Evolutionary conservation across 1,284 basidiomycete genomes (phyloP).

Genomic region (Malassezia cuniculi): DNA sequence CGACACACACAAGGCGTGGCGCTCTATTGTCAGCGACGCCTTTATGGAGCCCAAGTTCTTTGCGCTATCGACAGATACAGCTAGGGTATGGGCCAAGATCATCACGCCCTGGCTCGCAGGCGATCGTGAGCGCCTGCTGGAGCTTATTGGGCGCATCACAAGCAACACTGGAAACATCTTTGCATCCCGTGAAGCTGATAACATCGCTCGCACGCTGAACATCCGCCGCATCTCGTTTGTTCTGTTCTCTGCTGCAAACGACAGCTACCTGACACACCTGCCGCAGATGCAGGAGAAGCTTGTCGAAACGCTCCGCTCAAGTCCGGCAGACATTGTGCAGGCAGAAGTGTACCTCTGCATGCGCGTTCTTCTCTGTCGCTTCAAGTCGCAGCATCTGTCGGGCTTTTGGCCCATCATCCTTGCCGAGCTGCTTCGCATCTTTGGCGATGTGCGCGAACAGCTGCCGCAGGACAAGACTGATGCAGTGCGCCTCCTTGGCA

Average conservation of each 20-base stretch:
- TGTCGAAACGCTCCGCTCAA: slow-evolving; percentile 72
- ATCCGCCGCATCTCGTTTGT: slow-evolving; percentile 75
- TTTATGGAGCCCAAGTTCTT: slow-evolving; percentile 80
- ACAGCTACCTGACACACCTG: slow-evolving; percentile 75
- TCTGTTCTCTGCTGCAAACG: slow-evolving; percentile 70
- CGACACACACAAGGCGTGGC: slow-evolving; percentile 71
- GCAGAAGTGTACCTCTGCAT: slow-evolving; percentile 83
- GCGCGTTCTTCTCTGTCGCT: slow-evolving; percentile 76
- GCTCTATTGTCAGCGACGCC: slow-evolving; percentile 62
- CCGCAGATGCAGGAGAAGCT: slow-evolving; percentile 91
- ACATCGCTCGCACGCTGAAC: slow-evolving; percentile 71
- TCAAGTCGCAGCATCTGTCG: slow-evolving; percentile 76
- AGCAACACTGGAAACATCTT: slow-evolving; percentile 75
- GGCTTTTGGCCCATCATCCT: slow-evolving; percentile 95
- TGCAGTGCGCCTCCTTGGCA: slow-evolving; percentile 64
- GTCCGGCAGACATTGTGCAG: slow-evolving; percentile 69
- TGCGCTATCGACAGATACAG: slow-evolving; percentile 54
- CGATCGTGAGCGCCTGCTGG: slow-evolving; percentile 73
- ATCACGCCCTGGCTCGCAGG: slow-evolving; percentile 67
- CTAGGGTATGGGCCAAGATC: slow-evolving; percentile 62
- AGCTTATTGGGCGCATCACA: slow-evolving; percentile 52
- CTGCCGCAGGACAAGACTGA: slow-evolving; percentile 60
- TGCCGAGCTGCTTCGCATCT: slow-evolving; percentile 66
- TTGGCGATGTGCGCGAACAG: slow-evolving; percentile 49
- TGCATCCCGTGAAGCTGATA: slow-evolving; percentile 86